phyloP scores from a whole-genome alignment of 1,139 yeast species.

The Yamadazyma trypodendri region DNA sequence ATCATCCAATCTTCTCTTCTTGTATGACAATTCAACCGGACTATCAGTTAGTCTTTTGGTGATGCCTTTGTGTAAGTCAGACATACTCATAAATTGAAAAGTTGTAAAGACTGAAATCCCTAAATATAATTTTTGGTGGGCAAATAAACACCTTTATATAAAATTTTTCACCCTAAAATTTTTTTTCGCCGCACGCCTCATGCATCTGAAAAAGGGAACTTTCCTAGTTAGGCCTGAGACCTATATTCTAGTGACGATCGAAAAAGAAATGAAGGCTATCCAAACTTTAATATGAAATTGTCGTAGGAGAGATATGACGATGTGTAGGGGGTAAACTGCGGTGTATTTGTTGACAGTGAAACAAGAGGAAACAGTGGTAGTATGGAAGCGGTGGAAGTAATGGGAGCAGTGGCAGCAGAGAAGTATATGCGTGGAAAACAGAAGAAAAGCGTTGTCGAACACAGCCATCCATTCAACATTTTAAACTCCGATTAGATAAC shows the following conservation, averaged over 20 bases:
- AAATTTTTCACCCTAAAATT: constrained; percentile 7
- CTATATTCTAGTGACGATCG: neutral
- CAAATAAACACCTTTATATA: constrained; percentile 5
- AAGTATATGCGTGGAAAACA: too few relatives aligned
- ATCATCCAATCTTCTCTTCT: constrained; percentile 11
- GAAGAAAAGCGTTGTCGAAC: too few relatives aligned
- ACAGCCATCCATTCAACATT: too few relatives aligned
- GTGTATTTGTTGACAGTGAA: too few relatives aligned
- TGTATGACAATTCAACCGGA: constrained; percentile 5
- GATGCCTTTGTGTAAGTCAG: constrained; percentile 26
- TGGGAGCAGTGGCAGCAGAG: too few relatives aligned
- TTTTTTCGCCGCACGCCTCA: constrained; percentile 19
- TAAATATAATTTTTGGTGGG: constrained; percentile 1
- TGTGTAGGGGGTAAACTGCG: too few relatives aligned
- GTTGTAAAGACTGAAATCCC: neutral
- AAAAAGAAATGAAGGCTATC: neutral
- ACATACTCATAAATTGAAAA: constrained; percentile 11
- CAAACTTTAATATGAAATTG: too few relatives aligned
- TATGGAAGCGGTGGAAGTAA: too few relatives aligned
- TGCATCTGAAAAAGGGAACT: constrained; percentile 11
- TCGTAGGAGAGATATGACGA: too few relatives aligned
- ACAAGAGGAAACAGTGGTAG: too few relatives aligned
- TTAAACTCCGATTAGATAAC: too few relatives aligned
- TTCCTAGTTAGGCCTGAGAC: constrained; percentile 1
- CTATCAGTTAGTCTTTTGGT: constrained; percentile 21